These are phyloP conservation scores for Leishmania amazonensis DNA, from an alignment of 208 protist genomes.

Conservation along the genomic window DNA sequence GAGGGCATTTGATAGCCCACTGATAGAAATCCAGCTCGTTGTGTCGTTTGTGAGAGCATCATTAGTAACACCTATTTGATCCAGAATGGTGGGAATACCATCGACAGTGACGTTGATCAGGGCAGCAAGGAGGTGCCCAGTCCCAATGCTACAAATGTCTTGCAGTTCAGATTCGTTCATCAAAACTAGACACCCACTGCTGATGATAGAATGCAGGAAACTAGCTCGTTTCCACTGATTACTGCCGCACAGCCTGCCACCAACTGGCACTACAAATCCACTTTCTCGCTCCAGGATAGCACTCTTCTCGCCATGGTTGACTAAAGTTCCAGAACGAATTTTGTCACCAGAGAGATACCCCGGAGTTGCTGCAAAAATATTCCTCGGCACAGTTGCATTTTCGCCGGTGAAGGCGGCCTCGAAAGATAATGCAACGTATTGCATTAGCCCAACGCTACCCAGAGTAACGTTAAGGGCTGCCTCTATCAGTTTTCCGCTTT, in stretches of 20 bases:
- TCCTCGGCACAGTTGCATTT: slow-evolving; percentile 31
- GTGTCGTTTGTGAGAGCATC: slow-evolving; percentile 78
- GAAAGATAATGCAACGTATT: slow-evolving; percentile 50
- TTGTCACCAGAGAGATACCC: slow-evolving; percentile 54
- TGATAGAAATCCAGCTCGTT: slow-evolving; percentile 68
- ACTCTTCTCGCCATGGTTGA: slow-evolving; percentile 28
- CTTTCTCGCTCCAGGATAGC: slow-evolving; percentile 56
- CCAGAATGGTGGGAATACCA: slow-evolving; percentile 25
- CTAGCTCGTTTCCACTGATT: slow-evolving; percentile 38
- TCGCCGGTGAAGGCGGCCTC: slow-evolving; percentile 38
- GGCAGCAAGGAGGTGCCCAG: slow-evolving; percentile 26
- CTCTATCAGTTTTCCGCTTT: slow-evolving; percentile 25
- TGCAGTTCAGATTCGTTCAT: slow-evolving; percentile 52
- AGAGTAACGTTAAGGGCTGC: slow-evolving; percentile 35
- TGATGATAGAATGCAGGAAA: slow-evolving; percentile 68
- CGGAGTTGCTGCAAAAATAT: slow-evolving; percentile 58
- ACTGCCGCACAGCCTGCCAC: slow-evolving; percentile 41
- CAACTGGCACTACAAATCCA: slow-evolving; percentile 74
- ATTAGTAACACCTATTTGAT: slow-evolving; percentile 66
- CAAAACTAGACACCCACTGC: slow-evolving; percentile 49
- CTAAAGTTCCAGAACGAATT: slow-evolving; percentile 54
- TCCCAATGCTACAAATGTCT: slow-evolving; percentile 48
- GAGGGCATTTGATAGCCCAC: slow-evolving; percentile 37
- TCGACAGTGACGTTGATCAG: slow-evolving; percentile 38
- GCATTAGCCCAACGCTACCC: slow-evolving; percentile 16